Conservation (phyloP, 164 flowering plant genomes). For the Sedum album region DNA sequence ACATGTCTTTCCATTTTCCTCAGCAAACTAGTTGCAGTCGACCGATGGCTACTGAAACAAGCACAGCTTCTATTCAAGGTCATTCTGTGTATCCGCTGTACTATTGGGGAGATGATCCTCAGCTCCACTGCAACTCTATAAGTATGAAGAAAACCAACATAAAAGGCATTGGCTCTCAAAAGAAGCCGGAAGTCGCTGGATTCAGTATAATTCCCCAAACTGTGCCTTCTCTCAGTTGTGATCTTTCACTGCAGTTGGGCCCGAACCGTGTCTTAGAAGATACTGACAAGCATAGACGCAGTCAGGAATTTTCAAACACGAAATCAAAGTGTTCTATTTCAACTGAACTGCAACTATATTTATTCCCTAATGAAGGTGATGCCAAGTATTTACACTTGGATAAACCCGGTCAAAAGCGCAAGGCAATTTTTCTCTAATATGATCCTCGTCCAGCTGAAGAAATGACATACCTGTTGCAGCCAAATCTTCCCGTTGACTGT, state of each 20-base stretch:
- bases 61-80: neutral
- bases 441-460: neutral
- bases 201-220: neutral
- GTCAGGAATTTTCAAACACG: neutral
- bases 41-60: neutral
- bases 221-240: conserved; percentile 15
- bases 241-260: conserved; percentile 30
- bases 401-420: conserved; percentile 18
- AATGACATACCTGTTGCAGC: neutral
- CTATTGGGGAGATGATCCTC: too few relatives aligned
- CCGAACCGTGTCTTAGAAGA: conserved; percentile 8
- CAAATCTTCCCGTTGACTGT: neutral
- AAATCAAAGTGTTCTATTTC: neutral
- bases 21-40: neutral
- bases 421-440: neutral
- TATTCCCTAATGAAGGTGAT: neutral
- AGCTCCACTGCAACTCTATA: neutral
- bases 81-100: neutral
- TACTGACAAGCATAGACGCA: neutral
- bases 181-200: neutral
- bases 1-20: too few relatives aligned
- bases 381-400: too few relatives aligned
- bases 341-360: neutral
- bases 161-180: neutral
- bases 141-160: neutral